Evolutionary conservation across 306 rosid species (phyloP), one percentile per base, ranked within the genome.

Genomic region (Corylus americana): DNA sequence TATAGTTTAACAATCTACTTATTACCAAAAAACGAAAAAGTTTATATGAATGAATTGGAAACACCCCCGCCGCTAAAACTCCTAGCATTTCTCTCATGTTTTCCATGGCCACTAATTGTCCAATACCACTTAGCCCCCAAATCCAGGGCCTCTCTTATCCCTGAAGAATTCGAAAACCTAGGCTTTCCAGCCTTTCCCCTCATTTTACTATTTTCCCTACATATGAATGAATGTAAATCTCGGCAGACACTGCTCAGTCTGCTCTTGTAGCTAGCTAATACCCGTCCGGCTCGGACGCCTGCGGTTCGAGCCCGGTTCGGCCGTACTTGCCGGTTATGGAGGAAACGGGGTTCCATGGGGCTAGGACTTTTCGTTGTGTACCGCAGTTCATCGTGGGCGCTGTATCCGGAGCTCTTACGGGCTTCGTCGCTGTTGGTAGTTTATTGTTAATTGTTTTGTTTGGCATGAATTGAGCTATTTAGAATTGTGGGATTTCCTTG

Each of bases 351-450:
- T 64, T 79, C 57, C 70, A 82, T 76, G 71, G 64, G 48, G 76
- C 57, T 63, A 63, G 53, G 39, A 47, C 81, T 49, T 82, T 83
- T 83, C 86, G 79, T 35, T 76, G 37, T 73, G 44, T 86, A 0
- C 77, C 89, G 22, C 87, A 81, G 54, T 79, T 81, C 62, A 17
- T 88, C 64, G 45, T 81, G 10, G 77, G 79, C 75, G 84, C 85
- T 64, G 55, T 88, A 48, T 90, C 81, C 76, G 82, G 78, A 66
- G 82, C 81, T 61, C 89, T 89, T 63, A 76, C 80, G 0, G 77
- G 71, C 4, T 81, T 79, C 58, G 84, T 87, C 69, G 89, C 93
- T 59, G 6, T 82, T 45, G 88, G 91, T 90, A 81, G 57, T 37
- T 20, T 18, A 3, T 39, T n/a, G 3, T 44, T 12, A 29, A 18